Percentiles rank a stretch among this genome's conserved stretches.
Evolutionary conservation across 140 eudicot genomes (phyloP).

Genomic region (Stevia rebaudiana): DNA sequence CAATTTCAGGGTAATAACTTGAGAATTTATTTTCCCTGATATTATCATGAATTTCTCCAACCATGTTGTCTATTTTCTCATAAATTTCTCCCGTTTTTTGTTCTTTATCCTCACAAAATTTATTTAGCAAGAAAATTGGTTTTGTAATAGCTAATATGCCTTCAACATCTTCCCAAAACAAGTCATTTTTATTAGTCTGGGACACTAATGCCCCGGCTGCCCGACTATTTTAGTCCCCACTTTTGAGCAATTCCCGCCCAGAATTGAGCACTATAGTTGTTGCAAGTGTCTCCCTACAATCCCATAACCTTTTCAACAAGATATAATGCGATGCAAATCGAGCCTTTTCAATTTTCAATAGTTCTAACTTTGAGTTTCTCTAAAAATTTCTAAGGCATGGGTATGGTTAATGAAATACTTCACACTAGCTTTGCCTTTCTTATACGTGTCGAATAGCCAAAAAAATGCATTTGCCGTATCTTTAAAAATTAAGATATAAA

Average conservation of each 20-base stretch:
- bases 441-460: not conserved
- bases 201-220: not conserved
- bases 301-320: not conserved
- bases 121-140: not conserved
- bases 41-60: not conserved
- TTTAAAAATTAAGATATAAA: too few species aligned
- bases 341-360: conserved; percentile 17
- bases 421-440: not conserved
- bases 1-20: not conserved
- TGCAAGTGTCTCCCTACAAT: not conserved
- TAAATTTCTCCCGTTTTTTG: not conserved
- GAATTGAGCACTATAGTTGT: not conserved
- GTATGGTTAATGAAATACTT: not conserved
- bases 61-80: not conserved
- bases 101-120: not conserved
- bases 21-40: not conserved
- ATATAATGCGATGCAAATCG: conserved; percentile 22
- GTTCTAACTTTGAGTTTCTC: not conserved
- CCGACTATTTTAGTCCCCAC: not conserved
- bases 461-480: not conserved
- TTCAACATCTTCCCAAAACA: too few species aligned
- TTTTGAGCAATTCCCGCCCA: not conserved
- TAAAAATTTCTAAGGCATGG: not conserved
- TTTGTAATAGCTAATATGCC: not conserved
- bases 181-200: not conserved